Evolutionary conservation across 2,329 filamentous ascomycete species (phyloP).

Genomic region (Cytospora leucostoma): DNA sequence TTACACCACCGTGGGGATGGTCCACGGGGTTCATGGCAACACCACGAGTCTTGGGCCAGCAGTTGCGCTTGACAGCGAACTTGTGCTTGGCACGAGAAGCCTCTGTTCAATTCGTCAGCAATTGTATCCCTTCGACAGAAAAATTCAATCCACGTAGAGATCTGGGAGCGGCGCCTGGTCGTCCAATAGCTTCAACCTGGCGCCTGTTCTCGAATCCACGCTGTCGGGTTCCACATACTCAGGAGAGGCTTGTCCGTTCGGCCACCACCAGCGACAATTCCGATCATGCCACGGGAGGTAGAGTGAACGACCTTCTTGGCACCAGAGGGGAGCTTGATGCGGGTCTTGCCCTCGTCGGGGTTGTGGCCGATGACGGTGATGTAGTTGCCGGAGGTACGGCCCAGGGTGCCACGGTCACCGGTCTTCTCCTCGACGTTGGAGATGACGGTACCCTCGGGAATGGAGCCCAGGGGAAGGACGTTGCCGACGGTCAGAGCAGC

Average conservation of each 20-base stretch:
- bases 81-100: conserved; percentile 99
- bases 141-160: not conserved
- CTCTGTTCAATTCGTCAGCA: conserved; percentile 64
- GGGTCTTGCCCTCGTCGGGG: conserved; percentile 98
- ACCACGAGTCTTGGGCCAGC: conserved; percentile 99
- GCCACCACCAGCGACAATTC: conserved; percentile 98
- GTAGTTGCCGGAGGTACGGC: conserved; percentile 98
- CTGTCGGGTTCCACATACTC: conserved; percentile 58
- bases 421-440: conserved; percentile 99
- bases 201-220: conserved; percentile 27
- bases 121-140: not conserved
- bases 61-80: conserved; percentile 99
- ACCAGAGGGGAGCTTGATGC: conserved; percentile 97
- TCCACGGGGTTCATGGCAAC: conserved; percentile 99
- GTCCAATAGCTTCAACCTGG: not conserved
- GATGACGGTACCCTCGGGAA: conserved; percentile 98
- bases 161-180: not conserved
- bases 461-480: conserved; percentile 88
- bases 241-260: conserved; percentile 99
- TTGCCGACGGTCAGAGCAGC: conserved; percentile 96
- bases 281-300: conserved; percentile 94
- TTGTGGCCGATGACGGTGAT: conserved; percentile 97
- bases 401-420: conserved; percentile 94
- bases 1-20: conserved; percentile 92
- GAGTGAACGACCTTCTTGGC: conserved; percentile 99